Evolutionary conservation across 2,329 filamentous ascomycete species (phyloP).

Genomic region (Cordyceps pruinosa): DNA sequence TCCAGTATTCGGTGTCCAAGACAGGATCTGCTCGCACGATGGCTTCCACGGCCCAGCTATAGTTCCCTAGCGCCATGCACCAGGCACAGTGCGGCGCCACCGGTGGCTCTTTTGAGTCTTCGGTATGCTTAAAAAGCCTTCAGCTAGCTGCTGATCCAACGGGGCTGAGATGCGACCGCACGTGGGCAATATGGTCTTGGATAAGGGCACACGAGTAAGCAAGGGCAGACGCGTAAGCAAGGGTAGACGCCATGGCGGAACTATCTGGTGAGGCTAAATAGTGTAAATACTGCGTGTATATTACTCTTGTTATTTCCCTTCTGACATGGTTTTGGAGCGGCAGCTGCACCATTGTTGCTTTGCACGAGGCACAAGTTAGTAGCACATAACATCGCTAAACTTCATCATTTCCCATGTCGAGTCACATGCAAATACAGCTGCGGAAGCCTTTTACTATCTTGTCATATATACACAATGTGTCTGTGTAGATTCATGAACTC

Average conservation of each 20-base stretch:
- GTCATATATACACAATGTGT: background rate
- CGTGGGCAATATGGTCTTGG: background rate
- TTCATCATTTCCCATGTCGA: too few species aligned
- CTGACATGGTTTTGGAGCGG: too few species aligned
- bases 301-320: background rate
- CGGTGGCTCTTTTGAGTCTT: background rate
- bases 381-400: too few species aligned
- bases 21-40: background rate
- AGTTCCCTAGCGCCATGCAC: background rate
- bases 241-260: background rate
- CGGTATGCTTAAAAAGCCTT: conserved; percentile 2
- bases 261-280: conserved; percentile 3
- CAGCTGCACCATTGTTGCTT: too few species aligned
- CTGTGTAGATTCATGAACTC: background rate
- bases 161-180: background rate
- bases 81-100: conserved; percentile 2
- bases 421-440: too few species aligned
- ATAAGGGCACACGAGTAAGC: background rate
- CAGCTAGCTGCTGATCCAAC: conserved; percentile 3
- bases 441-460: background rate
- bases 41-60: too few species aligned
- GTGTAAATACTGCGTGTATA: background rate
- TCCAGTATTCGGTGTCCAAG: background rate
- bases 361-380: background rate
- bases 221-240: background rate